Evolutionary conservation across 352 stramenopile genomes (phyloP), one percentile per base, ranked within the genome.

Genomic region (Stramenopiles sp.): DNA sequence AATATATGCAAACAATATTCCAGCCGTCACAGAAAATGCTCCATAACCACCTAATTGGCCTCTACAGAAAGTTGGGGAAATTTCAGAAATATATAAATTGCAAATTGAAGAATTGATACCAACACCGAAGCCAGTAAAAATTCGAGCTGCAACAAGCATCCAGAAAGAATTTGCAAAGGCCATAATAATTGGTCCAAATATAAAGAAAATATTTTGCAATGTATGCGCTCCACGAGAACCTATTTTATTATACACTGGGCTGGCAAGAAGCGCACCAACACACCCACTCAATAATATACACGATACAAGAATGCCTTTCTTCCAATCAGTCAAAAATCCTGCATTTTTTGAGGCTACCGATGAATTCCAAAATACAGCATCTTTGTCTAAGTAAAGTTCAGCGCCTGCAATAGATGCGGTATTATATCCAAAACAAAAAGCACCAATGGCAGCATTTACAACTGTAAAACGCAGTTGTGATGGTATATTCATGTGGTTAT

Each of bases 231-330:
- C 65, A 13, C 65, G 65, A 76, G 65, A 76, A 76, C 65, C 65
- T 13, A 76, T 76, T 13, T 33, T 76, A 20, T 76, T 76, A 20
- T 76, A 76, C 65, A 76, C 65, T 4, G 65, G 65, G 65, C 65
- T 76, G 4, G 65, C 65, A 76, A 20, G 4, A 76, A 76, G 65
- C 4, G 65, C 65, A 4, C 65, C 65, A 76, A 76, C 65, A 20
- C 65, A 76, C 65, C 65, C 65, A 76, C 65, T 76, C 65, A 76
- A 76, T 76, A 76, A 76, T 76, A 76, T 76, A 76, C 65, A 76
- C 65, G 65, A 76, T 76, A 76, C 65, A 76, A 76, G 65, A 76
- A 76, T 33, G 65, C 65, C 65, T 33, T 76, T 76, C 13, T 76
- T 76, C 65, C 65, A 76, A 33, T 76, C 65, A 13, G 65, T 76